Conservation (phyloP, 257 asterid genomes). For the Fraxinus pennsylvanica region DNA sequence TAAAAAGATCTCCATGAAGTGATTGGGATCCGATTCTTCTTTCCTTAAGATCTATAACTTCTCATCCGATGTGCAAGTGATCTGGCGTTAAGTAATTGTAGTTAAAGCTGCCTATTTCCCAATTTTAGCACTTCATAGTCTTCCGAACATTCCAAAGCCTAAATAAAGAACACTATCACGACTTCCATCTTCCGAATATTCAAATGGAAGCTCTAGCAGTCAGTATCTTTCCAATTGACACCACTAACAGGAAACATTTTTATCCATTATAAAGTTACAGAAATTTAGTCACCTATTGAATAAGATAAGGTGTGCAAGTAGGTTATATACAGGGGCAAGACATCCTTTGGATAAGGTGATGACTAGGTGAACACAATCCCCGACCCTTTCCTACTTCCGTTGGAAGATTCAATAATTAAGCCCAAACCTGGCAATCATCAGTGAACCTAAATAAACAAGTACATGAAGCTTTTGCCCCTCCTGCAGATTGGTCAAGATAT, state of each 20-base stretch:
- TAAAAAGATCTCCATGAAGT: too few species aligned
- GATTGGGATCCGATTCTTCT: not conserved
- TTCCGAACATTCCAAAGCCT: not conserved
- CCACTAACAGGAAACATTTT: not conserved
- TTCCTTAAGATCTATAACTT: not conserved
- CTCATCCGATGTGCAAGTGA: not conserved
- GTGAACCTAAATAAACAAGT: not conserved
- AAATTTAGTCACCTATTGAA: not conserved
- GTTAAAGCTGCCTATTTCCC: not conserved
- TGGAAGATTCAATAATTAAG: conserved; percentile 1
- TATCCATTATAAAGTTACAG: not conserved
- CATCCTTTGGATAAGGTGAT: not conserved
- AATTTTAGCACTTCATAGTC: not conserved
- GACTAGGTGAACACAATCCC: not conserved
- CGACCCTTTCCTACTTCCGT: not conserved
- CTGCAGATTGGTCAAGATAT: not conserved
- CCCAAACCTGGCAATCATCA: not conserved
- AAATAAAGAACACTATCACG: not conserved
- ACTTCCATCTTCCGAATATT: too few species aligned
- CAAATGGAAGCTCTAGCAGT: not conserved
- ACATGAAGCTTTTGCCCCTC: not conserved
- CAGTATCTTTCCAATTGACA: not conserved
- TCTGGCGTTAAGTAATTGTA: too few species aligned
- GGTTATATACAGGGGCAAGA: not conserved
- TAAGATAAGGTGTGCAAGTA: not conserved